phyloP scores from a whole-genome alignment of 164 flowering plant species.

The Berberis thunbergii region DNA sequence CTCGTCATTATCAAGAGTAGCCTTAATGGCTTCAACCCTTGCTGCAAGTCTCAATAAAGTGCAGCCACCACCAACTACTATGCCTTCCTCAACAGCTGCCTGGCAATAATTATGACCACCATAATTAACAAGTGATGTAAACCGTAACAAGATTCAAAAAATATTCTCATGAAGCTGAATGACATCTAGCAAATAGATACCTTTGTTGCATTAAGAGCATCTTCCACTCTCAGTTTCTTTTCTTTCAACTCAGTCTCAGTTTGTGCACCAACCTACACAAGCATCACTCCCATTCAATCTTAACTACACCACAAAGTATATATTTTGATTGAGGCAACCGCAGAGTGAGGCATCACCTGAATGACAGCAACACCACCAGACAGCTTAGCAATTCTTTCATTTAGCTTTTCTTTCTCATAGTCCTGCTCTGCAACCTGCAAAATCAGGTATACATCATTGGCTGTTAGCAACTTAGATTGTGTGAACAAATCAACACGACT shows the following conservation, averaged over 20 bases:
- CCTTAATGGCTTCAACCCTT: slow-evolving; percentile 87
- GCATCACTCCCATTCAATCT: neutral
- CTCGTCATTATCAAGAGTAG: slow-evolving; percentile 67
- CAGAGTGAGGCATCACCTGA: neutral
- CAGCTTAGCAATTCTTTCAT: neutral
- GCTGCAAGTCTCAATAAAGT: slow-evolving; percentile 80
- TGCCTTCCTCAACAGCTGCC: slow-evolving; percentile 99
- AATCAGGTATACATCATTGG: neutral
- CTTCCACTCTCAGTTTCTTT: slow-evolving; percentile 93
- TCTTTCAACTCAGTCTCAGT: slow-evolving; percentile 95
- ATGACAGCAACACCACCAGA: slow-evolving; percentile 1
- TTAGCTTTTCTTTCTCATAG: slow-evolving; percentile 17
- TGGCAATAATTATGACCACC: slow-evolving; percentile 10
- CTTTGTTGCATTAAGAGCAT: slow-evolving; percentile 98
- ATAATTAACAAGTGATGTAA: neutral
- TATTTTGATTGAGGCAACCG: neutral
- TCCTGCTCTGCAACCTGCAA: slow-evolving; percentile 82
- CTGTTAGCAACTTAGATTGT: no score
- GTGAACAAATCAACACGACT: neutral
- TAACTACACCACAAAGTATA: neutral
- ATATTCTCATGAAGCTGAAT: neutral
- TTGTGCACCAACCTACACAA: slow-evolving; percentile 91
- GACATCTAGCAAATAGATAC: slow-evolving; percentile 19
- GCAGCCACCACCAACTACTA: slow-evolving; percentile 95
- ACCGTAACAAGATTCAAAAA: neutral